phyloP scores from a whole-genome alignment of 441 rosid genomes.

The Heliophila coronopifolia region DNA sequence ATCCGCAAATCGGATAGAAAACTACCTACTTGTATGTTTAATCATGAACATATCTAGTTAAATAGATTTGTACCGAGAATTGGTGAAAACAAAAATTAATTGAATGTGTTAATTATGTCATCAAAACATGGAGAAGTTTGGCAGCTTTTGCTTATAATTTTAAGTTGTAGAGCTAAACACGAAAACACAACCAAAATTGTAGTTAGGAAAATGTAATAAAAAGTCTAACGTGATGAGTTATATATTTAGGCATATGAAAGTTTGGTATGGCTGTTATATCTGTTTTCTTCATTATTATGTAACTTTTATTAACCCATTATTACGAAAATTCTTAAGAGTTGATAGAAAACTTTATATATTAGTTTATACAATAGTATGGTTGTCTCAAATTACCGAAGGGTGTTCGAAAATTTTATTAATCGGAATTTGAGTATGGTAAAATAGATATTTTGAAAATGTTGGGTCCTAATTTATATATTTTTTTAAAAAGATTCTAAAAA shows the following conservation, averaged over 20 bases:
- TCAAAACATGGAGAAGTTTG: constrained; percentile 8
- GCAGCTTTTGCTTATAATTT: not conserved
- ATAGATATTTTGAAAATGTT: too few relatives aligned
- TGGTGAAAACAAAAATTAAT: too few relatives aligned
- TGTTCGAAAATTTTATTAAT: too few relatives aligned
- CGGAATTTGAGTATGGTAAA: too few relatives aligned
- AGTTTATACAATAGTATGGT: too few relatives aligned
- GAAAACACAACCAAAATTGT: constrained; percentile 2
- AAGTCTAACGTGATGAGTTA: constrained; percentile 15
- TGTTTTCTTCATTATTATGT: constrained; percentile 16
- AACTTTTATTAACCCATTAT: not conserved
- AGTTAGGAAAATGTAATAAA: constrained; percentile 2
- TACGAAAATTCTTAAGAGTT: constrained; percentile 4
- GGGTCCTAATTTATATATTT: too few relatives aligned
- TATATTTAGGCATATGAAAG: constrained; percentile 6
- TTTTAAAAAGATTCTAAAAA: too few relatives aligned
- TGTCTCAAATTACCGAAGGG: too few relatives aligned
- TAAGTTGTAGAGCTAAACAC: constrained; percentile 13
- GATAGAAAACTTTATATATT: constrained; percentile 12
- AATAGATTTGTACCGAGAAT: not conserved
- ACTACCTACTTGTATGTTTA: too few relatives aligned
- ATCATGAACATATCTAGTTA: too few relatives aligned
- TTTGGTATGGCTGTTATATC: constrained; percentile 30
- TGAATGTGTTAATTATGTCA: not conserved
- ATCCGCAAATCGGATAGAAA: too few relatives aligned